These are phyloP conservation scores for Claviceps capensis DNA, from an alignment of 2,329 filamentous ascomycete genomes.

Conservation along the genomic window DNA sequence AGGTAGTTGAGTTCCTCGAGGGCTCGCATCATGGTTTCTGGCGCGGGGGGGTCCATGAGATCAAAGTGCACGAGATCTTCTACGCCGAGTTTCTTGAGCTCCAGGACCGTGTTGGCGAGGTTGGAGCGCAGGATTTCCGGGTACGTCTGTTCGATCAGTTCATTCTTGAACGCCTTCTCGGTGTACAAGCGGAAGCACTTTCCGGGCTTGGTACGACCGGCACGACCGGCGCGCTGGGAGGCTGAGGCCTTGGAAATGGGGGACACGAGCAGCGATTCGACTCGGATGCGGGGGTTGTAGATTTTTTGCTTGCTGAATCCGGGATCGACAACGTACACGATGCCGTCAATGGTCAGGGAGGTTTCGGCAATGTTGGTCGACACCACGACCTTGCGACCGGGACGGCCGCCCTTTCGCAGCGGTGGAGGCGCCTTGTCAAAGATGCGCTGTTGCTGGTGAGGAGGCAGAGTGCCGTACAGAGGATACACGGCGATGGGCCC, in stretches of 20 bases:
- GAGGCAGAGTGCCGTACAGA: slow-evolving; percentile 85
- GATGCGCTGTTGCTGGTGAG: slow-evolving; percentile 85
- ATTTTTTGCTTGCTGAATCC: slow-evolving; percentile 99
- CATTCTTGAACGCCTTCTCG: slow-evolving; percentile 90
- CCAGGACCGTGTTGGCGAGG: slow-evolving; percentile 83
- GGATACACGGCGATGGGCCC: slow-evolving; percentile 86
- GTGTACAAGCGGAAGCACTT: slow-evolving; percentile 98
- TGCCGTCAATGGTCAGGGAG: slow-evolving; percentile 92
- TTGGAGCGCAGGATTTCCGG: slow-evolving; percentile 94
- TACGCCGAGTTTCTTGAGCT: slow-evolving; percentile 93
- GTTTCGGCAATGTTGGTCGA: slow-evolving; percentile 98
- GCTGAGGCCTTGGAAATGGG: slow-evolving; percentile 97
- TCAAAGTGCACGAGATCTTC: slow-evolving; percentile 97
- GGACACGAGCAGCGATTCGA: slow-evolving; percentile 93
- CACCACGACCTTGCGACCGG: slow-evolving; percentile 87
- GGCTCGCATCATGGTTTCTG: slow-evolving; percentile 95
- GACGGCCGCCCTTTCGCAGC: slow-evolving; percentile 58
- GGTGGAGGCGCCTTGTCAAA: slow-evolving; percentile 78
- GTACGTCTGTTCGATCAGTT: slow-evolving; percentile 93
- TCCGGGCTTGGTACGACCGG: slow-evolving; percentile 92
- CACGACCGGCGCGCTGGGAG: slow-evolving; percentile 95
- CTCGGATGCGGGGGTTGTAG: slow-evolving; percentile 91
- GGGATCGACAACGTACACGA: slow-evolving; percentile 97
- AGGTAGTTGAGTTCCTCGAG: slow-evolving; percentile 96
- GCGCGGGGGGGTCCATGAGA: slow-evolving; percentile 94